phyloP scores from a whole-genome alignment of 305 asterid genomes.

The Plantago coronopus region DNA sequence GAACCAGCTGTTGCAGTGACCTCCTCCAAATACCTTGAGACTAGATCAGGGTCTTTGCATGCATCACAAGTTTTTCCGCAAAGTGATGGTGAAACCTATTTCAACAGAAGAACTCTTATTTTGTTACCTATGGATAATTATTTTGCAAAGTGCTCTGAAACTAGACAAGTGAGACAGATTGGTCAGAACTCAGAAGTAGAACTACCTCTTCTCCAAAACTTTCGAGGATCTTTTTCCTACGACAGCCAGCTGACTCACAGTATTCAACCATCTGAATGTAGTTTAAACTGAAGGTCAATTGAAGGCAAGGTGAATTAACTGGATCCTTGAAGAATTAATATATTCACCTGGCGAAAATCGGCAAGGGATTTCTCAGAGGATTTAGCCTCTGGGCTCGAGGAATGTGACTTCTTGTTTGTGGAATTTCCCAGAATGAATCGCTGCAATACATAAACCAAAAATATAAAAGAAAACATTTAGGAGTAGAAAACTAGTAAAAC shows the following conservation, averaged over 20 bases:
- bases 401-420: constrained; percentile 51
- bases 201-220: constrained; percentile 88
- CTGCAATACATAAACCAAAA: constrained; percentile 37
- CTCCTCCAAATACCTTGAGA: constrained; percentile 70
- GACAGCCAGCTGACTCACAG: constrained; percentile 79
- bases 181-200: too few species aligned
- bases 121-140: constrained; percentile 9
- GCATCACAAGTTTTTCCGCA: constrained; percentile 86
- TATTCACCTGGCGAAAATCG: constrained; percentile 62
- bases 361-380: constrained; percentile 66
- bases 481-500: background rate
- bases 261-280: constrained; percentile 74
- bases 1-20: constrained; percentile 48
- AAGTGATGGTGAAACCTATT: constrained; percentile 62
- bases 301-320: constrained; percentile 15
- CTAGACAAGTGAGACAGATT: constrained; percentile 19
- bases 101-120: constrained; percentile 25
- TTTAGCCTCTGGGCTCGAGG: constrained; percentile 52
- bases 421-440: constrained; percentile 73
- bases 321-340: constrained; percentile 19
- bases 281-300: constrained; percentile 18
- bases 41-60: constrained; percentile 68
- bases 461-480: background rate
- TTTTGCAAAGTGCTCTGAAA: constrained; percentile 15
- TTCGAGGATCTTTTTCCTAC: constrained; percentile 87